Base-by-base conservation (phyloP, 768 basidiomycete genomes). In the Hydnomerulius pinastri region DNA sequence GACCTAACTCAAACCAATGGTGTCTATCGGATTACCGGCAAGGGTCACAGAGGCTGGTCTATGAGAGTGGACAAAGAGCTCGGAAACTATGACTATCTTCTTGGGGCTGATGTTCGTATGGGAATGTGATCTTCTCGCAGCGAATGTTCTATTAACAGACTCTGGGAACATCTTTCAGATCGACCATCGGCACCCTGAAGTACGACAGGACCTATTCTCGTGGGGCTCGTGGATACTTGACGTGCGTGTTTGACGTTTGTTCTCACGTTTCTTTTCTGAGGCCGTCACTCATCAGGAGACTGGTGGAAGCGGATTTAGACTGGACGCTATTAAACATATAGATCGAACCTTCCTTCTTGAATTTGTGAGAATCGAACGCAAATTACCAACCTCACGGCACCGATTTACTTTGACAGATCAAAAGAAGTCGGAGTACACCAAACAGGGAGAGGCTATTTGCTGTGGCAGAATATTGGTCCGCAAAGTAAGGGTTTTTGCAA, bases 271-370 rank as follows among this genome's bases (percentile, higher is more conserved):
- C 12, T 37, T 41, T 40, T 51, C 18, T 33, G 35, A 4, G n/a
- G 43, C n/a, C 7, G 1, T 12, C 10, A 10, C 20, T 47, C 17
- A 46, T 25, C 45, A 91, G 89, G 84, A 80, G 1, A 88, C 85
- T 2, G 80, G 79, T 7, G 85, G 80, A 10, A 68, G 70, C 27
- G 94, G 93, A 11, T 92, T 94, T 66, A 79, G 92, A 42, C 76
- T 96, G 24, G 94, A 96, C 62, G 94, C 93, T 15, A 88, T 94
- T 56, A 97, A 96, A 65, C 94, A 97, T 57, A 85, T 90, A 43
- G 90, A 93, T 66, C 73, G 77, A 49, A 70, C 72, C 20, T 92
- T 91, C 58, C 68, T 88, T n/a, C 61, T 80, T 3, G 73, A 78
- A 29, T 92, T 89, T 71, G 91, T 90, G 55, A 65, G 79, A 66